These are phyloP conservation scores for Polychaeton citri DNA, from an alignment of 2,329 filamentous ascomycete genomes.

Conservation along the genomic window DNA sequence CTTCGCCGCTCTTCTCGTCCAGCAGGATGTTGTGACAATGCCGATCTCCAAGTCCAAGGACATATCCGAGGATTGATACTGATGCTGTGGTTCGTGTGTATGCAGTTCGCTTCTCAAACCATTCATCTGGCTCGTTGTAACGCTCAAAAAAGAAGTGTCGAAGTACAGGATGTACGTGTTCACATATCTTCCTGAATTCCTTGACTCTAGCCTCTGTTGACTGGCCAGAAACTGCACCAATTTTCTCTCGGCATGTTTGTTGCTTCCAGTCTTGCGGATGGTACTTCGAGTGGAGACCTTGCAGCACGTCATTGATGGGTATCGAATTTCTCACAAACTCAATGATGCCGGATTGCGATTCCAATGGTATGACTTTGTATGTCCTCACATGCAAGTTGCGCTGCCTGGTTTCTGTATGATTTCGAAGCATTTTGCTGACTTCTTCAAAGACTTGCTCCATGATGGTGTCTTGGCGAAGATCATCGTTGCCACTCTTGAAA, in stretches of 20 bases:
- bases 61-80: slow-evolving; percentile 80
- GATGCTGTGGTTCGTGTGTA: slow-evolving; percentile 90
- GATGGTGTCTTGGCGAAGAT: slow-evolving; percentile 89
- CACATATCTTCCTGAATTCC: slow-evolving; percentile 64
- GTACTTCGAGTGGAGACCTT: slow-evolving; percentile 80
- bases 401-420: slow-evolving; percentile 75
- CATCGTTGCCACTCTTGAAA: slow-evolving; percentile 91
- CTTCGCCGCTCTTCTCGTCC: slow-evolving; percentile 79
- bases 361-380: slow-evolving; percentile 91
- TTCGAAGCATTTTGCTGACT: slow-evolving; percentile 77
- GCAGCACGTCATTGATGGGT: slow-evolving; percentile 79
- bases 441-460: slow-evolving; percentile 99
- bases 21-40: slow-evolving; percentile 96
- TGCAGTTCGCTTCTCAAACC: slow-evolving; percentile 78
- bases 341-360: slow-evolving; percentile 74
- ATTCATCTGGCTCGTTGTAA: slow-evolving; percentile 87
- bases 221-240: slow-evolving; percentile 55
- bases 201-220: slow-evolving; percentile 57
- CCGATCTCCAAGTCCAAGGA: slow-evolving; percentile 83
- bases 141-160: slow-evolving; percentile 94
- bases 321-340: slow-evolving; percentile 94
- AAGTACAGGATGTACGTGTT: slow-evolving; percentile 84
- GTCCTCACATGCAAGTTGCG: slow-evolving; percentile 82
- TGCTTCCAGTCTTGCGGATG: slow-evolving; percentile 72
- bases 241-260: slow-evolving; percentile 63